Evolutionary conservation across 345 rosid species (phyloP).

Genomic region (Clarkia xantiana): DNA sequence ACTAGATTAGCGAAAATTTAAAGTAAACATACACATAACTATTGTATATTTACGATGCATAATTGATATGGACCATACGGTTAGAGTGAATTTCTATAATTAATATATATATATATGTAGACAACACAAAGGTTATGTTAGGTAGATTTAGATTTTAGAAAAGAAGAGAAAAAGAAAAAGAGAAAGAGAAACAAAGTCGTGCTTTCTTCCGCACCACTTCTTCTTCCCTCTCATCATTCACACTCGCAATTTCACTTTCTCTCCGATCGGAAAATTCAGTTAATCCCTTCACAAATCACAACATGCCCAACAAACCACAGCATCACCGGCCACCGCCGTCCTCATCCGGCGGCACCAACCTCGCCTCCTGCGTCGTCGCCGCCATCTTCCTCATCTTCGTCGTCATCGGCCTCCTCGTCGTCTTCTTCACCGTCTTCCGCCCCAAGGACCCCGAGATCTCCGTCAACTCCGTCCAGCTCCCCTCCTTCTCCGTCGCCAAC

Average conservation of each 20-base stretch:
- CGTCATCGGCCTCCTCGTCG: conserved; percentile 44
- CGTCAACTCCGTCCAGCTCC: conserved; percentile 78
- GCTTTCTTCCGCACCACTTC: neutral
- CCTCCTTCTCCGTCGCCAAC: conserved; percentile 79
- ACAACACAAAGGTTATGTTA: too few relatives aligned
- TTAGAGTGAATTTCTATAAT: too few relatives aligned
- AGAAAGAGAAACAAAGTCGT: conserved; percentile 2
- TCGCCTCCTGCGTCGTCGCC: conserved; percentile 90
- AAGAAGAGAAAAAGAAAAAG: neutral
- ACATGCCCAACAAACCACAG: conserved; percentile 5
- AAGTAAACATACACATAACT: too few relatives aligned
- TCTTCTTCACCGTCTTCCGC: conserved; percentile 86
- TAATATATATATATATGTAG: too few relatives aligned
- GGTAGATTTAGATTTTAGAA: neutral
- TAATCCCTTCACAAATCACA: neutral
- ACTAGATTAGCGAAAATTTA: too few relatives aligned
- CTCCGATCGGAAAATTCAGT: neutral
- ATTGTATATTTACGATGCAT: too few relatives aligned
- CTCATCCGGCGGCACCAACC: conserved; percentile 54
- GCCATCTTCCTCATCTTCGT: conserved; percentile 66
- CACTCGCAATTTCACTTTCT: neutral
- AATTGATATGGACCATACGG: too few relatives aligned
- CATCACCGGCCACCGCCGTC: conserved; percentile 12
- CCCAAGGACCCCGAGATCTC: conserved; percentile 84
- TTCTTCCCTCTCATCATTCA: neutral